phyloP scores from a whole-genome alignment of 257 asterid genomes.

The Avicennia marina region DNA sequence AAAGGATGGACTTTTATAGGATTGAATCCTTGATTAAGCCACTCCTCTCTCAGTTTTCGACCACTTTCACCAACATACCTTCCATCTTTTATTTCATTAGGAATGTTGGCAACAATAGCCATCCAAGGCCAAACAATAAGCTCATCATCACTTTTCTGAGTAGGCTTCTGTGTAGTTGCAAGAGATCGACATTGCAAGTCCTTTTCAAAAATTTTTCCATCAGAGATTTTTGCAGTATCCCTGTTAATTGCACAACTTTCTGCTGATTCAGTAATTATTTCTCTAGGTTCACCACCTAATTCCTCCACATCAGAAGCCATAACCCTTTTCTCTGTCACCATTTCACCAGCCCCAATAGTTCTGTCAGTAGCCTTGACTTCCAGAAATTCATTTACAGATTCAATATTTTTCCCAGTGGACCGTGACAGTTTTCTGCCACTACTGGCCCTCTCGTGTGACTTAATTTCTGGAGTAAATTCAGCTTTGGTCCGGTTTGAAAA shows the following conservation, averaged over 20 bases:
- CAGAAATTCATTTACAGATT: constrained; percentile 12
- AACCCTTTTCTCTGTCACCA: background rate
- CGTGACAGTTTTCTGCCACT: background rate
- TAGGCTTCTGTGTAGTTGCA: constrained; percentile 11
- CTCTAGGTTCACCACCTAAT: constrained; percentile 22
- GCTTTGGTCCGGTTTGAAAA: background rate
- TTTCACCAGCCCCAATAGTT: constrained; percentile 3
- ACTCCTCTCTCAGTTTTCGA: constrained; percentile 52
- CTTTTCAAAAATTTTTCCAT: constrained; percentile 8
- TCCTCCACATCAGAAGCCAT: constrained; percentile 14
- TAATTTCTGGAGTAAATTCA: background rate
- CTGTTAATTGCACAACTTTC: constrained; percentile 4
- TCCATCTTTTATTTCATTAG: constrained; percentile 46
- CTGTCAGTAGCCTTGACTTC: constrained; percentile 1
- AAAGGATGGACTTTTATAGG: constrained; percentile 58
- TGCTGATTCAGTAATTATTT: constrained; percentile 13
- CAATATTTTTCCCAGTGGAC: constrained; percentile 8
- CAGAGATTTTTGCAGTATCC: constrained; percentile 5
- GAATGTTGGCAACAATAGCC: constrained; percentile 72
- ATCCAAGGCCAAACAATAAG: constrained; percentile 86
- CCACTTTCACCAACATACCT: constrained; percentile 65
- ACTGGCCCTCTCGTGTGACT: background rate
- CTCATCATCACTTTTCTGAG: constrained; percentile 39
- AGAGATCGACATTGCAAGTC: constrained; percentile 12
- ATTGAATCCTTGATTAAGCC: constrained; percentile 57